Conservation (phyloP, 257 asterid genomes). For the Plantago major region DNA sequence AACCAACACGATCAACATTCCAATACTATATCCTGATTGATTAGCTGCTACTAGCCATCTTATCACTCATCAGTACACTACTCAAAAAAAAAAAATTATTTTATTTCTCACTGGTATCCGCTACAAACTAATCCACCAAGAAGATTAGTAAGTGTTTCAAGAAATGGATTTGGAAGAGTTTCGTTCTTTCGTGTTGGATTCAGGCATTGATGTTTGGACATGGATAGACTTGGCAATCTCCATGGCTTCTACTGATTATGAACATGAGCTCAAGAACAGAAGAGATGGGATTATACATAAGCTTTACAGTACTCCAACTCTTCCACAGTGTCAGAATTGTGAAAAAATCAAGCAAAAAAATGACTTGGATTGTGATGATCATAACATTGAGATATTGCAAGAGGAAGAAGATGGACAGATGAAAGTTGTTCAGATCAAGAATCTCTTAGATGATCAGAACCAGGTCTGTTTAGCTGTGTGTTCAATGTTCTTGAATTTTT, state of each 20-base stretch:
- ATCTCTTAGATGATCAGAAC: conserved; percentile 31
- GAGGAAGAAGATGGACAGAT: conserved; percentile 17
- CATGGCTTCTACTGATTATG: conserved; percentile 39
- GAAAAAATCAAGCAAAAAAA: background rate
- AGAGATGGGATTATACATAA: conserved; percentile 47
- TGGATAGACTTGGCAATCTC: conserved; percentile 48
- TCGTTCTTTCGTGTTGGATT: conserved; percentile 40
- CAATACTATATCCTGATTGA: too few relatives aligned
- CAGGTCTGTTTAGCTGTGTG: conserved; percentile 28
- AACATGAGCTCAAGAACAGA: conserved; percentile 29
- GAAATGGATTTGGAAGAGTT: conserved; percentile 45
- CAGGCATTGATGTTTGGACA: conserved; percentile 46
- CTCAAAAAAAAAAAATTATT: too few relatives aligned
- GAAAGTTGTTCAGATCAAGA: conserved; percentile 36
- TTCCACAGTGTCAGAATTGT: conserved; percentile 23
- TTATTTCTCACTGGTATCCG: too few relatives aligned
- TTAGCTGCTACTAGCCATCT: too few relatives aligned
- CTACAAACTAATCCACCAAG: too few relatives aligned
- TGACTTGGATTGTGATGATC: conserved; percentile 13
- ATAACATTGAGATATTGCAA: background rate
- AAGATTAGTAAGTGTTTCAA: background rate
- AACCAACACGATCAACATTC: too few relatives aligned
- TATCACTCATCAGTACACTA: too few relatives aligned
- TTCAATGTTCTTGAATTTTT: background rate
- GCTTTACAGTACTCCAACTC: conserved; percentile 32